Conservation (phyloP, 768 basidiomycete genomes). For the Russula abietina region DNA sequence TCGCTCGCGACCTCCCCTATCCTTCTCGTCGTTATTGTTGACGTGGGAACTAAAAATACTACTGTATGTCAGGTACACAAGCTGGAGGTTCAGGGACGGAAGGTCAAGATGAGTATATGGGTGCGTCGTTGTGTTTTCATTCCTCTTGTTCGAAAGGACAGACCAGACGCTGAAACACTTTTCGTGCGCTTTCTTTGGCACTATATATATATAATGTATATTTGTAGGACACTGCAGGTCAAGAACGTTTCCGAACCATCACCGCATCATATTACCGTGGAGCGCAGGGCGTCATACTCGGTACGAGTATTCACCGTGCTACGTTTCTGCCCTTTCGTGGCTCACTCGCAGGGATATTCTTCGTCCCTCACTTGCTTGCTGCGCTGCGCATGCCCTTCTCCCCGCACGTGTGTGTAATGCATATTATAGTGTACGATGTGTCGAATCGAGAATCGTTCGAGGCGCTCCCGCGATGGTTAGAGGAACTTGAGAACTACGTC, state of each 20-base stretch:
- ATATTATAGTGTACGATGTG: conserved; percentile 83
- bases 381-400: no score
- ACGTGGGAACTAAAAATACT: neutral
- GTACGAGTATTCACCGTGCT: conserved; percentile 32
- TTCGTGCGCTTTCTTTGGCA: neutral
- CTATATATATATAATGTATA: no score
- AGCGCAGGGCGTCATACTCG: conserved; percentile 76
- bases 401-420: neutral
- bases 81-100: conserved; percentile 78
- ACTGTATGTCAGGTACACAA: conserved; percentile 60
- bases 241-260: conserved; percentile 93
- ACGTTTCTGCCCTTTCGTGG: neutral
- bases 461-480: conserved; percentile 88
- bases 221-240: conserved; percentile 87
- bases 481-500: conserved; percentile 91
- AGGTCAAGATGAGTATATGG: conserved; percentile 95
- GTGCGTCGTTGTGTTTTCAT: conserved; percentile 41
- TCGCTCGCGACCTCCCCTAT: conserved; percentile 29
- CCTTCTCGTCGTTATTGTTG: neutral
- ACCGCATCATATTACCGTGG: conserved; percentile 94
- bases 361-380: no score
- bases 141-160: neutral
- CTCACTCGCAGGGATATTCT: neutral
- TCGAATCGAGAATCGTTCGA: conserved; percentile 90
- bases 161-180: neutral